These are phyloP conservation scores for Eremomyces bilateralis DNA, from an alignment of 495 filamentous ascomycete genomes.

Conservation along the genomic window DNA sequence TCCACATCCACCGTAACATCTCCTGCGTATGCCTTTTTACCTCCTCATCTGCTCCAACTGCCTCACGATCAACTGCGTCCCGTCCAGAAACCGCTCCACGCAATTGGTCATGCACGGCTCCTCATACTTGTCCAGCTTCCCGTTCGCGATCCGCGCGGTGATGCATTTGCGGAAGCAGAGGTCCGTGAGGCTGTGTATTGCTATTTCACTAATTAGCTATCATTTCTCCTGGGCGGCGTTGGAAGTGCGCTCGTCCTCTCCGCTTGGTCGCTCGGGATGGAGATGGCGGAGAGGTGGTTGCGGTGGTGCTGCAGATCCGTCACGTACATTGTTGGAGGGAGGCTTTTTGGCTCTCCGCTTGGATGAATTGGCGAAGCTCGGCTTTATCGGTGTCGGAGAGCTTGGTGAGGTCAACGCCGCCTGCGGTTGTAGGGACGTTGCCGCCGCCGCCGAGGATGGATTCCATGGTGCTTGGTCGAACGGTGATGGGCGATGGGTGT, in stretches of 20 bases:
- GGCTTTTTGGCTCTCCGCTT: constrained; percentile 60
- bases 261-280: too few relatives aligned
- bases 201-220: constrained; percentile 13
- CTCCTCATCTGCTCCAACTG: constrained; percentile 49
- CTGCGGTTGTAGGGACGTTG: too few relatives aligned
- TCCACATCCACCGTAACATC: too few relatives aligned
- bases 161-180: constrained; percentile 89
- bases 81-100: constrained; percentile 81
- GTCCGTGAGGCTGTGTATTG: constrained; percentile 65
- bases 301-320: too few relatives aligned
- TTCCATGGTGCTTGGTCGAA: too few relatives aligned
- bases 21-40: too few relatives aligned
- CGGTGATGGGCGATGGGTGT: too few relatives aligned
- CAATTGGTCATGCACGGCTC: constrained; percentile 73
- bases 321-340: constrained; percentile 62
- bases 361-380: constrained; percentile 64
- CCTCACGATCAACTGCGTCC: constrained; percentile 56
- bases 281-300: too few relatives aligned
- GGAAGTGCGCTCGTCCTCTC: too few relatives aligned
- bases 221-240: constrained; percentile 4
- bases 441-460: constrained; percentile 10
- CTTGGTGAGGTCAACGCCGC: constrained; percentile 41
- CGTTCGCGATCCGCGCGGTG: constrained; percentile 38
- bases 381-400: constrained; percentile 66
- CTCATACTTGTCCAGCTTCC: constrained; percentile 50